Percentiles rank a stretch among this genome's conserved stretches.
Evolutionary conservation across 495 filamentous ascomycete species (phyloP).

Genomic region (Pyrenopolyporus hunteri): DNA sequence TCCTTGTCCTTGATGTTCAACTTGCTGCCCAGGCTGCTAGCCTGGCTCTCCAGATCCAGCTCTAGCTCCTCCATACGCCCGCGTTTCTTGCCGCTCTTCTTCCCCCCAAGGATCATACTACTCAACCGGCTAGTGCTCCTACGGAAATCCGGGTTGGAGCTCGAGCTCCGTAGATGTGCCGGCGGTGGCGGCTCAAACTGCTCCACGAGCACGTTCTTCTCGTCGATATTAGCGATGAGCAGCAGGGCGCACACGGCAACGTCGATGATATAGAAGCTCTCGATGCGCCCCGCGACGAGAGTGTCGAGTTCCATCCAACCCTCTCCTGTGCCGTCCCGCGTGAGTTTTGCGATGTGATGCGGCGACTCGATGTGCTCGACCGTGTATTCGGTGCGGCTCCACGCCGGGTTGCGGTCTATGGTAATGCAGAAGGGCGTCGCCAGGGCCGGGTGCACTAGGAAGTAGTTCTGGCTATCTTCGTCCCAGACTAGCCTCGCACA

Average conservation of each 20-base stretch:
- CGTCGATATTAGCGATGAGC: slow-evolving; percentile 70
- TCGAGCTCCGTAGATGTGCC: slow-evolving; percentile 29
- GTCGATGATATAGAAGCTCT: slow-evolving; percentile 77
- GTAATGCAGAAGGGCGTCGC: slow-evolving; percentile 63
- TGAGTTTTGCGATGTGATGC: slow-evolving; percentile 55
- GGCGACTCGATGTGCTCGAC: slow-evolving; percentile 68
- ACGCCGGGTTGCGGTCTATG: slow-evolving; percentile 57
- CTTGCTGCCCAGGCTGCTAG: slow-evolving; percentile 48
- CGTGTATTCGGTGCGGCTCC: slow-evolving; percentile 62
- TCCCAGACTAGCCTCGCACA: slow-evolving; percentile 76
- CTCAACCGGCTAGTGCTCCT: slow-evolving; percentile 41
- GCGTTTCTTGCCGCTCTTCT: slow-evolving; percentile 43
- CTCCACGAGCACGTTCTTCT: slow-evolving; percentile 53
- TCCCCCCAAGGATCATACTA: slow-evolving; percentile 21
- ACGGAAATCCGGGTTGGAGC: slow-evolving; percentile 29
- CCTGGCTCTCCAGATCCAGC: slow-evolving; percentile 62
- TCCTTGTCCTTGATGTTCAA: slow-evolving; percentile 42
- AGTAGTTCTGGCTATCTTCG: slow-evolving; percentile 64
- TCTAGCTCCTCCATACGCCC: slow-evolving; percentile 59
- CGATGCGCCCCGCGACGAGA: slow-evolving; percentile 53
- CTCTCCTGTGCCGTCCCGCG: slow-evolving; percentile 57
- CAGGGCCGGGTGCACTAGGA: slow-evolving; percentile 73
- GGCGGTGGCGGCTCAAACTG: slow-evolving; percentile 60
- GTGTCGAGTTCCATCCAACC: slow-evolving; percentile 62
- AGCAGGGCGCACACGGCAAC: slow-evolving; percentile 71